Evolutionary conservation across 1,284 basidiomycete genomes (phyloP), one percentile per base, ranked within the genome.

Genomic region (Wallemia mellicola): DNA sequence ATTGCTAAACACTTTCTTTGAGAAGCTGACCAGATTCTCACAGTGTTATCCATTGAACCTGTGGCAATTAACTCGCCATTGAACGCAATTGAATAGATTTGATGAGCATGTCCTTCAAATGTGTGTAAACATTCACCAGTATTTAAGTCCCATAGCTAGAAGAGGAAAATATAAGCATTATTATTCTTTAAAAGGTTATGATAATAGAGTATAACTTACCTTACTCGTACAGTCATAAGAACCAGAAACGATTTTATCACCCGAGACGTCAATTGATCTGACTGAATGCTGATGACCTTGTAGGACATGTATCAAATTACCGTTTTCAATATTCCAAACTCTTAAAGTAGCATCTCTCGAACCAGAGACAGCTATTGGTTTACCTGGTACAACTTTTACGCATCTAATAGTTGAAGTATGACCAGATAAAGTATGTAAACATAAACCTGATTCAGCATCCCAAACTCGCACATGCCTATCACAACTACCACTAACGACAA

Each of bases 391-490:
- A 17, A 91, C 83, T 65, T 85, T 85, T 61, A 95, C 74, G 68
- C 88, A 95, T 27, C 92, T 80, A 61, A 96, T 83, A 0, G 91
- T 96, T 0, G 87, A 86, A 0, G 80, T 80, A 70, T 96, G 92
- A 0, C 89, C 92, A 2, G 75, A 73, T 19, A 98, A 75, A 7
- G 80, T 74, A 67, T 87, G 82, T 27, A 88, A 76, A 66, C 85
- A 88, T 63, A 67, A 86, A 81, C 86, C 88, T 3, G 83, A 81
- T 58, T 77, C 74, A 27, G 86, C 76, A 67, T 96, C 87, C 92
- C 92, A 98, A 0, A 96, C 86, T 30, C 83, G 76, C 19, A 96
- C 74, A 59, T 79, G 78, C 65, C 89, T 82, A 68, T 96, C 91
- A 66, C 89, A 94, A 3, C 87, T 89, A 1, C 86, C 89, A 61